Percentiles rank a stretch among this genome's conserved stretches.
These are phyloP conservation scores for Aspergillus cristatus DNA, from an alignment of 495 filamentous ascomycete species.

Conservation along the genomic window DNA sequence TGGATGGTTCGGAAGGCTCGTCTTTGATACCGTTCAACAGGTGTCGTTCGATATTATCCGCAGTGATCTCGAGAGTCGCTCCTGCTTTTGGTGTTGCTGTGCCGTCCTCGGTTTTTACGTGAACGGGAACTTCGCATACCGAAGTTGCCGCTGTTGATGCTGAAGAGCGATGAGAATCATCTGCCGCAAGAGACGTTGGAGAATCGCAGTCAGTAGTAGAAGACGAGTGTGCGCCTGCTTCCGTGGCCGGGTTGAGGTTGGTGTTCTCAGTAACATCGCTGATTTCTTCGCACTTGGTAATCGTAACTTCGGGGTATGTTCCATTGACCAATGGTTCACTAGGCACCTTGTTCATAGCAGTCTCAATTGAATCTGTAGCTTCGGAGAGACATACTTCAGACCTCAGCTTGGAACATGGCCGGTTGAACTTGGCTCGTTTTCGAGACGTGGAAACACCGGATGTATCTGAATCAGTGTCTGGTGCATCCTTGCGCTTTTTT, in stretches of 20 bases:
- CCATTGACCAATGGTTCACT: too few species aligned
- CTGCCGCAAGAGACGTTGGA: conserved; percentile 17
- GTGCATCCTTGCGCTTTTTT: conserved; percentile 36
- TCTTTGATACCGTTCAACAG: conserved; percentile 5
- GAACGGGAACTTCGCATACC: conserved; percentile 18
- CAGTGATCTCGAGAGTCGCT: background rate
- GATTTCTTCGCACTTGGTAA: background rate
- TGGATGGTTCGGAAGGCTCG: conserved; percentile 11
- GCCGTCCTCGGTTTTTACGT: conserved; percentile 19
- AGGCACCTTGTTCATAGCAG: too few species aligned
- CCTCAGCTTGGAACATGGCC: conserved; percentile 30
- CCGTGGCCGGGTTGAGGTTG: conserved; percentile 1
- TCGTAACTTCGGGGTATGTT: background rate
- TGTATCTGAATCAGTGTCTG: conserved; percentile 28
- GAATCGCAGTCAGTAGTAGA: conserved; percentile 21
- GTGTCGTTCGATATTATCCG: conserved; percentile 1
- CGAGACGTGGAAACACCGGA: conserved; percentile 23
- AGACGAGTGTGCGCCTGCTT: conserved; percentile 2
- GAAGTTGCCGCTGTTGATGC: conserved; percentile 33
- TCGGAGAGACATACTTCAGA: conserved; percentile 32
- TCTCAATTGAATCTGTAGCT: conserved; percentile 5
- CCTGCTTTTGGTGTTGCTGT: conserved; percentile 2
- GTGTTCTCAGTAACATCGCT: background rate
- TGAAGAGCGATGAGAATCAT: conserved; percentile 30
- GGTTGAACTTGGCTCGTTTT: conserved; percentile 30